Evolutionary conservation across 2,329 filamentous ascomycete genomes (phyloP).

Genomic region (Colletotrichum agaves): DNA sequence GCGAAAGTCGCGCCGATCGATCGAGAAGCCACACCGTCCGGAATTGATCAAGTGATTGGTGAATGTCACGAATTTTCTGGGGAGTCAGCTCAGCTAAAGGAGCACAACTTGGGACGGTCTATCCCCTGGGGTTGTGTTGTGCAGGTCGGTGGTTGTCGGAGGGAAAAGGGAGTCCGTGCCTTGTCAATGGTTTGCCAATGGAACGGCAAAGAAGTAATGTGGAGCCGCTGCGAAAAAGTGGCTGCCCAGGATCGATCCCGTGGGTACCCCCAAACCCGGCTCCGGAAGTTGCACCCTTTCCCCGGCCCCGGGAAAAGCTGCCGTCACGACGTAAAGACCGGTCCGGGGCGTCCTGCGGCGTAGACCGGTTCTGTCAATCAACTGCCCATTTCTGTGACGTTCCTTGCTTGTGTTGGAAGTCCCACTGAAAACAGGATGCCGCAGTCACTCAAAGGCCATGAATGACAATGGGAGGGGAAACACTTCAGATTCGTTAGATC

Average conservation of each 20-base stretch:
- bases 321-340: background rate
- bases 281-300: slow-evolving; percentile 7
- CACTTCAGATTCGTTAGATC: background rate
- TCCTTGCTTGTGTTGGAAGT: too few species aligned
- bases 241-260: slow-evolving; percentile 31
- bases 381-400: background rate
- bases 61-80: background rate
- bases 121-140: background rate
- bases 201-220: too few species aligned
- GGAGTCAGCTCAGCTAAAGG: background rate
- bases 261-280: slow-evolving; percentile 29
- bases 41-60: background rate
- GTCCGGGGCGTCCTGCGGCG: too few species aligned
- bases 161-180: background rate
- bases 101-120: background rate
- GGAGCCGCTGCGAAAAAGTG: background rate
- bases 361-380: background rate
- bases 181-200: too few species aligned
- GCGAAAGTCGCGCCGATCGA: slow-evolving; percentile 22
- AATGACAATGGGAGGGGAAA: background rate
- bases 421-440: background rate
- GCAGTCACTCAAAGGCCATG: background rate
- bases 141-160: background rate
- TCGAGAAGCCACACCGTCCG: background rate
- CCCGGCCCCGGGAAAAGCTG: slow-evolving; percentile 8